Evolutionary conservation across 306 rosid genomes (phyloP), one percentile per base, ranked within the genome.

Genomic region (Quercus rubra): DNA sequence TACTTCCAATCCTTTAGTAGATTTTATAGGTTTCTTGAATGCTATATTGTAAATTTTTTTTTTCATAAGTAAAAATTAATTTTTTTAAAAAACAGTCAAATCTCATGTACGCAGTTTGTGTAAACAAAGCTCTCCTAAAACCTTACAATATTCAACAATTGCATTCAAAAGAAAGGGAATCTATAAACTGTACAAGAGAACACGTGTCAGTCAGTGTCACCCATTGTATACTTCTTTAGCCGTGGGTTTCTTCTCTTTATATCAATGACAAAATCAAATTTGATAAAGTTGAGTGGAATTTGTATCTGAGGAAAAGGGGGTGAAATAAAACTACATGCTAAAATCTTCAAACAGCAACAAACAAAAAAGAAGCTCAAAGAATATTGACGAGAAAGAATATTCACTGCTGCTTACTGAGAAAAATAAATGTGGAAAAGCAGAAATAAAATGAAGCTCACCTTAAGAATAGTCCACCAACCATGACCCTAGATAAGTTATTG

Each of bases 401-500:
- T 56, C 58, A 12, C 54, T 3, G 17, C 5, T 49, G 12, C 54
- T 0, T 49, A 55, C 41, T 12, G 58, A 57, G 67, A 64, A 64
- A 66, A 73, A 76, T 41, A 18, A 8, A 46, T 41, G 52, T 20
- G 17, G 25, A 72, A 71, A 59, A 59, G 80, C 73, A 49, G 55
- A 62, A 74, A 83, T 5, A 66, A 58, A 90, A 73, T 55, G 76
- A 84, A 71, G 49, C 82, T 78, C 77, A 89, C 97, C 98, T 94
- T 80, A 94, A 74, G 82, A 94, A 91, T 38, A 94, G 85, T 81
- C 98, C 98, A 86, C 90, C 93, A 85, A 94, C 80, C 82, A 90
- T 89, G 83, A 92, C 90, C 84, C 78, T 88, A 3, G 97, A 89
- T 89, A 92, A 89, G 93, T 88, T 92, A 73, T 92, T 86, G 81